Evolutionary conservation across 1,139 yeast genomes (phyloP).

Genomic region (Candida sojae): DNA sequence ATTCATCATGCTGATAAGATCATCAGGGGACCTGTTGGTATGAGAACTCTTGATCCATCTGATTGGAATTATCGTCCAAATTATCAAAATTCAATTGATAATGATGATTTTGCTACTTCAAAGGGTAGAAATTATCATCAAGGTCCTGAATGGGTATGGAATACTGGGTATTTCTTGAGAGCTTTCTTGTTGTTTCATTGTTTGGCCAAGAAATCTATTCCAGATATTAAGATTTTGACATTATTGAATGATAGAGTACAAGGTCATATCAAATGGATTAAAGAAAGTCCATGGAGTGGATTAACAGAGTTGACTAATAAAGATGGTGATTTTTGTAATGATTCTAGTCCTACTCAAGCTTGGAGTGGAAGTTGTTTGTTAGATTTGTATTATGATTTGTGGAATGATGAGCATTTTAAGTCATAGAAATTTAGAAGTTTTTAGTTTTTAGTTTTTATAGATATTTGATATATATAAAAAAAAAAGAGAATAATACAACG

Average conservation of each 20-base stretch:
- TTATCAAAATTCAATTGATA: constrained; percentile 79
- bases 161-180: constrained; percentile 80
- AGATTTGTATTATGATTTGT: constrained; percentile 73
- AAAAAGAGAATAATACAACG: not conserved
- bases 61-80: constrained; percentile 92
- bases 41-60: constrained; percentile 88
- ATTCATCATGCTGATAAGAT: constrained; percentile 68
- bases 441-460: too few relatives aligned
- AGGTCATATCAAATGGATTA: constrained; percentile 70
- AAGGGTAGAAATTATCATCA: constrained; percentile 97
- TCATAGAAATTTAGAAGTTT: not conserved
- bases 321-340: constrained; percentile 76
- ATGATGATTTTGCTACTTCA: constrained; percentile 85
- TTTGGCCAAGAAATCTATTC: constrained; percentile 21
- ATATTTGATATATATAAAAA: not conserved
- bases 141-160: constrained; percentile 99
- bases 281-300: constrained; percentile 86
- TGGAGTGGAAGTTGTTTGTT: constrained; percentile 90
- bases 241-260: constrained; percentile 56
- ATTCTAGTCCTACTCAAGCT: constrained; percentile 95
- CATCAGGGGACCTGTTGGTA: constrained; percentile 87
- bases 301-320: constrained; percentile 89
- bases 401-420: constrained; percentile 22
- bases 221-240: constrained; percentile 34
- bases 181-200: constrained; percentile 65